These are phyloP conservation scores for Sporothrix pallida DNA, from an alignment of 2,329 filamentous ascomycete genomes.

Conservation along the genomic window DNA sequence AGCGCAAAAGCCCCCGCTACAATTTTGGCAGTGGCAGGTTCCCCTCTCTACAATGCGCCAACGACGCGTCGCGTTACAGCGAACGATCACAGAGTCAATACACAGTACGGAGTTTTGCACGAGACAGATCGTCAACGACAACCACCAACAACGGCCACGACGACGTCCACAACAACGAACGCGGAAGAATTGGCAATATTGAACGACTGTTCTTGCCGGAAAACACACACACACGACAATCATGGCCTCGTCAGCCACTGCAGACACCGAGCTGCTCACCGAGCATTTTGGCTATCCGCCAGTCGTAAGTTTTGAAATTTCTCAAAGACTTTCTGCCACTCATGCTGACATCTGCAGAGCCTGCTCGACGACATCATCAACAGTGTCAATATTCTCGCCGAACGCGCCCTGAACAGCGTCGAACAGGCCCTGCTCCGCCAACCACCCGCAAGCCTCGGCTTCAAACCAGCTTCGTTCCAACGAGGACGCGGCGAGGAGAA, in stretches of 20 bases:
- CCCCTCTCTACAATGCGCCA: slow-evolving; percentile 1
- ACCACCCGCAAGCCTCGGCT: slow-evolving; percentile 80
- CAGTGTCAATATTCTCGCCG: slow-evolving; percentile 89
- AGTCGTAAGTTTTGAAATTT: slow-evolving; percentile 64
- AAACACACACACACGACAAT: neutral
- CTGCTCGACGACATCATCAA: slow-evolving; percentile 99
- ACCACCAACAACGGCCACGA: slow-evolving; percentile 6
- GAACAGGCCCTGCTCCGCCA: slow-evolving; percentile 80
- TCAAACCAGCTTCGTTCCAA: slow-evolving; percentile 56
- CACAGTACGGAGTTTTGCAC: neutral
- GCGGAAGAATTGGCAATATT: neutral
- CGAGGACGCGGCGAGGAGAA: slow-evolving; percentile 33
- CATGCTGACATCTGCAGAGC: slow-evolving; percentile 59
- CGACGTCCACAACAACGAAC: neutral
- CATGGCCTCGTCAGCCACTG: slow-evolving; percentile 43
- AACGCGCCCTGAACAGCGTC: slow-evolving; percentile 85
- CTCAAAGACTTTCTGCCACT: neutral
- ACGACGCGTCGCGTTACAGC: slow-evolving; percentile 24
- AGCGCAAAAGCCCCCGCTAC: neutral
- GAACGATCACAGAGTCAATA: neutral
- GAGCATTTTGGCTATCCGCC: slow-evolving; percentile 97
- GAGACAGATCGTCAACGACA: neutral
- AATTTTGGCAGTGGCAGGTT: slow-evolving; percentile 7
- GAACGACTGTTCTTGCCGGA: neutral
- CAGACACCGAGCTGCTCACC: slow-evolving; percentile 75